Evolutionary conservation across 2,329 filamentous ascomycete genomes (phyloP).

Genomic region (Xylaria sp.): DNA sequence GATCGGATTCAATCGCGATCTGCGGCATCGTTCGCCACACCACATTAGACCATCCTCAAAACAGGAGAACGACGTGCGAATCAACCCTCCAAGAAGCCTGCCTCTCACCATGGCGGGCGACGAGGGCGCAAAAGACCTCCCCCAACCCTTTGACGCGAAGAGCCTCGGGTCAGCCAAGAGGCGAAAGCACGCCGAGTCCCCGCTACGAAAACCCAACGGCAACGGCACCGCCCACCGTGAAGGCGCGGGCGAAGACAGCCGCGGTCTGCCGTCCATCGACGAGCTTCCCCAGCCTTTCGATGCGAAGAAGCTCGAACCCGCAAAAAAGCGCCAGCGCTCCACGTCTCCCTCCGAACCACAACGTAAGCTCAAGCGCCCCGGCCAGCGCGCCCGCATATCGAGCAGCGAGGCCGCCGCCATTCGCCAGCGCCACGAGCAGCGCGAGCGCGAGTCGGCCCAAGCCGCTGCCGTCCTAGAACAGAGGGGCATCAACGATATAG

Average conservation of each 20-base stretch:
- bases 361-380: conserved; percentile 72
- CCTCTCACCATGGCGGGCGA: conserved; percentile 43
- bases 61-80: too few species aligned
- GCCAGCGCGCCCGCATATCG: conserved; percentile 69
- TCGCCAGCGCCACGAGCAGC: conserved; percentile 65
- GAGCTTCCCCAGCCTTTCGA: conserved; percentile 66
- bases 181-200: conserved; percentile 47
- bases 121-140: conserved; percentile 41
- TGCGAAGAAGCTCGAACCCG: conserved; percentile 61
- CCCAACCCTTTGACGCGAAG: conserved; percentile 50
- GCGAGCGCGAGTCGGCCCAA: conserved; percentile 50
- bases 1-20: too few species aligned
- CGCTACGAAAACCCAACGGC: conserved; percentile 38
- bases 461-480: conserved; percentile 49
- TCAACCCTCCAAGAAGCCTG: not conserved
- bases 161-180: conserved; percentile 49
- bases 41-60: too few species aligned
- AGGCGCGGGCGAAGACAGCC: conserved; percentile 22
- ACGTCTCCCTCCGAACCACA: conserved; percentile 53
- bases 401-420: conserved; percentile 71
- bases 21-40: too few species aligned
- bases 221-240: conserved; percentile 26
- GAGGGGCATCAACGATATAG: conserved; percentile 79
- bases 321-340: conserved; percentile 63
- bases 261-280: conserved; percentile 40